phyloP scores from a whole-genome alignment of 164 flowering plant genomes.

The Nymphaea colorata region DNA sequence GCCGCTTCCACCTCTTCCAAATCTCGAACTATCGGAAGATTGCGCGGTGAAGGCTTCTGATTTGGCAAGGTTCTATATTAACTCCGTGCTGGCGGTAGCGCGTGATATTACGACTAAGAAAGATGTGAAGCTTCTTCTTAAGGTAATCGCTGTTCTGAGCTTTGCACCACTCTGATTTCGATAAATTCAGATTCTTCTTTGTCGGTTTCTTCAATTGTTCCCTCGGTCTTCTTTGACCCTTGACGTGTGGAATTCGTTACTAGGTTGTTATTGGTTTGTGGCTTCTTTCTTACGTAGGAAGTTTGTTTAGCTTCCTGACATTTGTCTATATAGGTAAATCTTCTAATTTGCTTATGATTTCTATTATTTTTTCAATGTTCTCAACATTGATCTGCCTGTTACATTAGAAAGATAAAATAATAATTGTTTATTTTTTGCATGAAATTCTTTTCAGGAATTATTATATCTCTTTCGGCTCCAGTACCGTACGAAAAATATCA shows the following conservation, averaged over 20 bases:
- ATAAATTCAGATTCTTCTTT: too few species aligned
- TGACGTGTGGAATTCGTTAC: background rate
- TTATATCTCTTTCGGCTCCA: constrained; percentile 63
- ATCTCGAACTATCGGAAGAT: constrained; percentile 65
- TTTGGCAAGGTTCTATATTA: constrained; percentile 30
- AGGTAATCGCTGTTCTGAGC: constrained; percentile 28
- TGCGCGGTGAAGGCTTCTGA: constrained; percentile 31
- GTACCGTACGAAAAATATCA: constrained; percentile 61
- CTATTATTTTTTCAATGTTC: background rate
- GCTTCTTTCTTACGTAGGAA: constrained; percentile 56
- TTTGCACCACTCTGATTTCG: background rate
- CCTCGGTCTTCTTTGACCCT: background rate
- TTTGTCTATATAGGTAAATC: constrained; percentile 64
- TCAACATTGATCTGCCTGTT: background rate
- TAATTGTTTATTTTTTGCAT: background rate
- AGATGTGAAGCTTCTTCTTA: constrained; percentile 34
- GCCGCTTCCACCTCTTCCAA: constrained; percentile 84
- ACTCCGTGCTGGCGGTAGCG: constrained; percentile 42
- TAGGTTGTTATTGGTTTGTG: constrained; percentile 56
- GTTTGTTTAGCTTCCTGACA: constrained; percentile 67
- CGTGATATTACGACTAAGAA: constrained; percentile 52
- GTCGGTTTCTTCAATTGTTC: background rate
- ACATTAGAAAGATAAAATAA: too few species aligned
- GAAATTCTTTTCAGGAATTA: constrained; percentile 31
- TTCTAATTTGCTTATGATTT: background rate